Evolutionary conservation across 192 early-diverging fungal species (phyloP).

Genomic region (Podila verticillata): DNA sequence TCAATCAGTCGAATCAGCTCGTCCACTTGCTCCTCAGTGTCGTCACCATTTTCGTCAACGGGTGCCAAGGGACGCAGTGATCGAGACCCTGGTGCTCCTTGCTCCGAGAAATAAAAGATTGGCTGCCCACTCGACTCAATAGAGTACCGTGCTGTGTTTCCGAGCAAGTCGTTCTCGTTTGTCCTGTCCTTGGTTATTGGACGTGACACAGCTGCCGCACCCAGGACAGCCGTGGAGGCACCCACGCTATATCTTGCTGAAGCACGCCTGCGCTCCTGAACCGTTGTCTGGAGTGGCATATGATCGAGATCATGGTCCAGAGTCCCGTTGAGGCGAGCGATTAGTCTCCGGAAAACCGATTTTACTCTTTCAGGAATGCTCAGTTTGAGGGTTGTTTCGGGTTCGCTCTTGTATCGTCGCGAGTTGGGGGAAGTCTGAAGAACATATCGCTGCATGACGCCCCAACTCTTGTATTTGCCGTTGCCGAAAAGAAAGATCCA

Average conservation of each 20-base stretch:
- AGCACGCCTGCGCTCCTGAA: slow-evolving; percentile 6
- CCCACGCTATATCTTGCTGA: slow-evolving; percentile 18
- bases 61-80: slow-evolving; percentile 29
- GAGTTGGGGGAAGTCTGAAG: slow-evolving; percentile 47
- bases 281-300: slow-evolving; percentile 10
- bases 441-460: slow-evolving; percentile 46
- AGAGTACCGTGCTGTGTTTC: slow-evolving; percentile 1
- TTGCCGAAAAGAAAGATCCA: slow-evolving; percentile 52
- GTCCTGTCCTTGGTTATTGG: background rate
- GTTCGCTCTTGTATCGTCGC: background rate
- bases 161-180: too few relatives aligned
- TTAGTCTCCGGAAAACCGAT: background rate
- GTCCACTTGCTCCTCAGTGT: slow-evolving; percentile 28
- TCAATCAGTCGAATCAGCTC: slow-evolving; percentile 49
- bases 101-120: slow-evolving; percentile 40
- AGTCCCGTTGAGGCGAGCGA: slow-evolving; percentile 17
- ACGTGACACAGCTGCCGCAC: background rate
- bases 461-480: slow-evolving; percentile 53
- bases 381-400: background rate
- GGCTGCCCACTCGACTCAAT: slow-evolving; percentile 11
- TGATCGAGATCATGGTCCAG: slow-evolving; percentile 26
- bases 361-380: background rate
- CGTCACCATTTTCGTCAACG: slow-evolving; percentile 10
- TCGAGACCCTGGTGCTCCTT: slow-evolving; percentile 22
- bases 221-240: background rate